A percentile compares a stretch with the other conserved stretches of the same genome.
These are phyloP conservation scores for Scleromitrula shiraiana DNA, from an alignment of 2,329 filamentous ascomycete genomes.

Conservation along the genomic window DNA sequence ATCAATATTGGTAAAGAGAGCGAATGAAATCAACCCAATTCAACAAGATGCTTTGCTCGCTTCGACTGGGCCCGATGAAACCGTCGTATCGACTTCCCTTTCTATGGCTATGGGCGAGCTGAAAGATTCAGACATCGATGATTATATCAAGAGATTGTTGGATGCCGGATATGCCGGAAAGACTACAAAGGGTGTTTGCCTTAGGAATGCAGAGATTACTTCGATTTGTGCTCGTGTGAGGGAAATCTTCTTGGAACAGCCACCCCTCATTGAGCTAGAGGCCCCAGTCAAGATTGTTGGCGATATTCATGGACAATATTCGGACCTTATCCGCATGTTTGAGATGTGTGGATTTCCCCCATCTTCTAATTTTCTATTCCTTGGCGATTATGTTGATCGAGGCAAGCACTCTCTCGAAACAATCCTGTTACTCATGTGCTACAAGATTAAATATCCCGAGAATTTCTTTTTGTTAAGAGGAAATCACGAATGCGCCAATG, in stretches of 20 bases:
- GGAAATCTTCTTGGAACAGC: constrained; percentile 85
- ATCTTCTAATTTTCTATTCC: constrained; percentile 82
- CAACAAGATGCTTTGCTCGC: constrained; percentile 34
- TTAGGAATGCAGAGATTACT: constrained; percentile 96
- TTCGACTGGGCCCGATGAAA: constrained; percentile 34
- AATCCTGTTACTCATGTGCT: constrained; percentile 84
- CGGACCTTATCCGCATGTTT: constrained; percentile 91
- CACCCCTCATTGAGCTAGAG: constrained; percentile 82
- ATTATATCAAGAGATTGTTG: constrained; percentile 90
- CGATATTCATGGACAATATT: constrained; percentile 94
- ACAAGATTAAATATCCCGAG: constrained; percentile 94
- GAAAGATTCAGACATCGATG: constrained; percentile 88
- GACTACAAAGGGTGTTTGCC: constrained; percentile 91
- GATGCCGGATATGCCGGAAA: constrained; percentile 95
- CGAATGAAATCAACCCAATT: constrained; percentile 58
- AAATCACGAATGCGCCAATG: constrained; percentile 95
- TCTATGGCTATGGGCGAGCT: constrained; percentile 78
- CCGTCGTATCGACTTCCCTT: constrained; percentile 32
- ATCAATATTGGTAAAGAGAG: constrained; percentile 78
- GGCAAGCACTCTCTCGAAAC: constrained; percentile 95
- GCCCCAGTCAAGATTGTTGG: constrained; percentile 97
- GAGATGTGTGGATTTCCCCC: constrained; percentile 98
- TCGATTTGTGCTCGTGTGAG: constrained; percentile 85
- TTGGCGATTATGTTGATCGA: constrained; percentile 93
- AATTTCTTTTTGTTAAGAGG: constrained; percentile 94